Percentiles rank a stretch among this genome's conserved stretches.
phyloP scores from a whole-genome alignment of 202 grass and related monocot genomes.

The Digitaria exilis region DNA sequence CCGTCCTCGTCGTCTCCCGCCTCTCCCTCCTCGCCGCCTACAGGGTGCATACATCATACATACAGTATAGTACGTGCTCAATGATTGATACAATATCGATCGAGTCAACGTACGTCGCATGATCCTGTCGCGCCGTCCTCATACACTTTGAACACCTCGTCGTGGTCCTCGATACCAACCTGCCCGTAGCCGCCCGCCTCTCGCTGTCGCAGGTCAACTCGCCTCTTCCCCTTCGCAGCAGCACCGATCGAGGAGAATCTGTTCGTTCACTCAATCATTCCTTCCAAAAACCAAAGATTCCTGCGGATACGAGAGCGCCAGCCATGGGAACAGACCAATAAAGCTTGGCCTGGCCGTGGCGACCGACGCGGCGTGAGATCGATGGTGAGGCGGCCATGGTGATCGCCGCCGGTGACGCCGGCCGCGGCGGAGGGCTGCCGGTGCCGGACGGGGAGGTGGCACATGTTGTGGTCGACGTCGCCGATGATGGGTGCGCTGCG shows the following conservation, averaged over 20 bases:
- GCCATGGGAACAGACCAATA: not conserved
- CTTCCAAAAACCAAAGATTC: not conserved
- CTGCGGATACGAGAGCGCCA: not conserved
- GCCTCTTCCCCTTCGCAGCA: slow-evolving; percentile 12
- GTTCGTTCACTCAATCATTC: not conserved
- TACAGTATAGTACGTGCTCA: too few species aligned
- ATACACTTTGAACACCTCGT: not conserved
- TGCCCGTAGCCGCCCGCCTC: not conserved
- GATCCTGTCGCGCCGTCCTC: not conserved
- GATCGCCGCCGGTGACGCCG: slow-evolving; percentile 3
- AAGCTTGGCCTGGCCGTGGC: not conserved
- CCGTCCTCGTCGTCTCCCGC: too few species aligned
- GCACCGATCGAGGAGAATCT: slow-evolving; percentile 23
- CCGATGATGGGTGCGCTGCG: not conserved
- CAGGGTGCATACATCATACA: too few species aligned
- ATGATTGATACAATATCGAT: not conserved
- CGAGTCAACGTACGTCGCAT: not conserved
- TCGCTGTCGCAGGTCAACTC: slow-evolving; percentile 41
- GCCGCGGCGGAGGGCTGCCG: not conserved
- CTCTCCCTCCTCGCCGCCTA: too few species aligned
- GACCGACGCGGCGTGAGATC: not conserved
- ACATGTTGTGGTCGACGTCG: not conserved
- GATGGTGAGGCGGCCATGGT: slow-evolving; percentile 16
- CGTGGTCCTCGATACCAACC: not conserved
- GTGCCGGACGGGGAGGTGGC: not conserved